These are phyloP conservation scores for Komagataella pseudopastoris DNA, from an alignment of 805 yeast species.

Conservation along the genomic window DNA sequence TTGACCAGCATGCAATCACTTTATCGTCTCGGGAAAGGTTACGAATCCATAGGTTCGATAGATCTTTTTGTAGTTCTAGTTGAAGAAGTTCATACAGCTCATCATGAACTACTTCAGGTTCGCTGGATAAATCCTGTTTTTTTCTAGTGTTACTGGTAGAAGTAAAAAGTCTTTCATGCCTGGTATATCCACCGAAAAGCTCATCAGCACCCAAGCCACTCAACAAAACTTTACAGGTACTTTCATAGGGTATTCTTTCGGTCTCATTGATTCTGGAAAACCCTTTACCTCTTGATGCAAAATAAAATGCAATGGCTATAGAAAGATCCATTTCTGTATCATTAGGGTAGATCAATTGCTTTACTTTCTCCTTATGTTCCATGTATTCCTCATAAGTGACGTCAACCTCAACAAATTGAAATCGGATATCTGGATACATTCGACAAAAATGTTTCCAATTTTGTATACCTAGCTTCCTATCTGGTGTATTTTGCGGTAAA, in stretches of 20 bases:
- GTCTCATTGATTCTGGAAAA: conserved; percentile 2
- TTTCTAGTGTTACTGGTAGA: conserved; percentile 8
- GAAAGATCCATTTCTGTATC: conserved; percentile 91
- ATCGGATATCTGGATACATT: conserved; percentile 24
- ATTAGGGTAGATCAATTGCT: conserved; percentile 65
- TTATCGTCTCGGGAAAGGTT: conserved; percentile 89
- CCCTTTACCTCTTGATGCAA: conserved; percentile 61
- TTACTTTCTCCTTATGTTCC: conserved; percentile 34
- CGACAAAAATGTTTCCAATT: conserved; percentile 41
- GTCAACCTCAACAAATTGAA: conserved; percentile 55
- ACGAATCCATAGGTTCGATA: conserved; percentile 59
- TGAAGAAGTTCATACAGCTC: conserved; percentile 27
- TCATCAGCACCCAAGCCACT: conserved; percentile 98
- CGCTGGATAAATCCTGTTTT: conserved; percentile 8
- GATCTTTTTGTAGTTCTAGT: conserved; percentile 54
- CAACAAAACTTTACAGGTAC: conserved; percentile 56
- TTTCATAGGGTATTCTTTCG: conserved; percentile 20
- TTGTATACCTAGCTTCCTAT: conserved; percentile 57
- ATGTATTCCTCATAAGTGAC: conserved; percentile 60
- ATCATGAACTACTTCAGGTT: neutral
- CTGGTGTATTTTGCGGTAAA: conserved; percentile 64
- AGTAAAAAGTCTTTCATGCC: conserved; percentile 49
- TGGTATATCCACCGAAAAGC: conserved; percentile 87
- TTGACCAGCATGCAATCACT: conserved; percentile 76
- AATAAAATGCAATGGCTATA: conserved; percentile 89